Conservation (phyloP, 116 monocot genomes). For the Posidonia oceanica region DNA sequence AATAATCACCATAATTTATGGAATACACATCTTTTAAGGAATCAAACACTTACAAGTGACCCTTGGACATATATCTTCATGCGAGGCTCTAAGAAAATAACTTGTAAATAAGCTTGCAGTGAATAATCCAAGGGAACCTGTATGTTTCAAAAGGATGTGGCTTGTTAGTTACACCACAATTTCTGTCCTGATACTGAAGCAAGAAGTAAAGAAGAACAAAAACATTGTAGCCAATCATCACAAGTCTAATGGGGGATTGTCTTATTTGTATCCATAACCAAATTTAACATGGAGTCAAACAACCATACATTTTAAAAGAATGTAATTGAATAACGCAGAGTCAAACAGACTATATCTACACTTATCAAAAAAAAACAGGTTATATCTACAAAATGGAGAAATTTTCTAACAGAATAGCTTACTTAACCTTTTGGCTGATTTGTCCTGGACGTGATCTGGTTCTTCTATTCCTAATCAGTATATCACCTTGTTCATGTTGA, state of each 20-base stretch:
- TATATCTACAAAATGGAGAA: neutral
- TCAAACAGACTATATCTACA: neutral
- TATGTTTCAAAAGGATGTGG: neutral
- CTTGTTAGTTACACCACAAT: too few species aligned
- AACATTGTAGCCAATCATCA: too few species aligned
- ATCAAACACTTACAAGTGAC: slow-evolving; percentile 31
- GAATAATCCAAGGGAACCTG: slow-evolving; percentile 80
- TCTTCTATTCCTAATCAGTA: slow-evolving; percentile 62
- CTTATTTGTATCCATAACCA: too few species aligned
- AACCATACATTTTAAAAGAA: neutral
- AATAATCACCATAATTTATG: neutral
- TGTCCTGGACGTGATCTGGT: slow-evolving; percentile 67
- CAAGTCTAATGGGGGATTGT: too few species aligned
- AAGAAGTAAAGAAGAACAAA: too few species aligned
- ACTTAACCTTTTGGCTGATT: slow-evolving; percentile 41
- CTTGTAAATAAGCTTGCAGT: slow-evolving; percentile 61
- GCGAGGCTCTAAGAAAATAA: slow-evolving; percentile 57
- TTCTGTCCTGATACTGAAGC: too few species aligned
- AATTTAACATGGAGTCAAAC: too few species aligned
- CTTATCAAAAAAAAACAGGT: too few species aligned
- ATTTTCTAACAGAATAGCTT: neutral
- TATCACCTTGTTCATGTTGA: slow-evolving; percentile 26
- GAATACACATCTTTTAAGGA: neutral
- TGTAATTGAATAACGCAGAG: neutral
- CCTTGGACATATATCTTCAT: slow-evolving; percentile 73